phyloP scores from a whole-genome alignment of 306 rosid species.

The Ammopiptanthus mongolicus region DNA sequence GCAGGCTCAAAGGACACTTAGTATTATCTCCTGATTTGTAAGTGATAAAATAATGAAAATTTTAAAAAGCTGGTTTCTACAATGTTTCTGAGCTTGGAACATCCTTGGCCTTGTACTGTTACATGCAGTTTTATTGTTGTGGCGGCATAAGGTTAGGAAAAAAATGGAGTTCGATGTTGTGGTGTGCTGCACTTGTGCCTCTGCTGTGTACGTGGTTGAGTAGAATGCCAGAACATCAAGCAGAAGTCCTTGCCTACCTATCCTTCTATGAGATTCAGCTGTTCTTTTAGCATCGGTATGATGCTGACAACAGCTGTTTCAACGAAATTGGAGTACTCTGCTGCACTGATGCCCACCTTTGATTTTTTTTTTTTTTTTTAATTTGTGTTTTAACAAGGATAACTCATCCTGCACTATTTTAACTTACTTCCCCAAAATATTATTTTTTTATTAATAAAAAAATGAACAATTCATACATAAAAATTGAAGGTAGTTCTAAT shows the following conservation, averaged over 20 bases:
- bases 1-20: not conserved
- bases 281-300: not conserved
- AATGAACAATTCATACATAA: not conserved
- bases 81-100: conserved; percentile 12
- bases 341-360: not conserved
- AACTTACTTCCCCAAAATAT: not conserved
- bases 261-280: not conserved
- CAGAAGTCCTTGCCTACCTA: not conserved
- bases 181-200: not conserved
- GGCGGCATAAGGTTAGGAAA: not conserved
- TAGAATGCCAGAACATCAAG: conserved; percentile 10
- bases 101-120: not conserved
- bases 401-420: not conserved
- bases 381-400: not conserved
- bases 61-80: not conserved
- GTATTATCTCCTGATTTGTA: not conserved
- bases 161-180: not conserved
- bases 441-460: not conserved
- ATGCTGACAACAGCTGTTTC: not conserved
- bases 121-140: not conserved
- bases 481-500: conserved; percentile 30
- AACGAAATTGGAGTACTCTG: not conserved
- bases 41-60: not conserved
- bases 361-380: not conserved
- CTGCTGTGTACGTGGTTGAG: not conserved